Evolutionary conservation across 2,329 filamentous ascomycete species (phyloP), one percentile per base, ranked within the genome.

Genomic region (Pestalotiopsis sp.): DNA sequence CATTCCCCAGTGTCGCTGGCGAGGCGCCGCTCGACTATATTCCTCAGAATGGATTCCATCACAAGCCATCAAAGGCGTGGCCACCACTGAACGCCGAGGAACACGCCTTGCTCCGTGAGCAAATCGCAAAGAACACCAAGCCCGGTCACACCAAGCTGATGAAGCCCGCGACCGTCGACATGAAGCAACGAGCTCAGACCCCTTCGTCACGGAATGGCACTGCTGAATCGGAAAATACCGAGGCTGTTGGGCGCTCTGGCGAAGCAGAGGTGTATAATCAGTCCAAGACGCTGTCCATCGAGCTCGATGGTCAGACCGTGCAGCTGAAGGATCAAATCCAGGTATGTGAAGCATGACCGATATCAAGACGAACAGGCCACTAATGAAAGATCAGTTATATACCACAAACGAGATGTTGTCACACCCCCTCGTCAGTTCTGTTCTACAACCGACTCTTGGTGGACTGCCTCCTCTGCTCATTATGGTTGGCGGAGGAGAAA

Each of bases 311-410:
- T 9, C 85, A 92, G 74, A 81, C 87, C 1, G 83, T 97, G 3
- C 86, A 91, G 59, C 86, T 98, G 70, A 94, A 93, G 75, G 95
- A 98, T 70, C 96, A 99, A 78, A 96, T 98, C 57, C 95, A 98
- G 80, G 89, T 96, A 73, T 64, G 81, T 65, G n/a, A 9, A 20
- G 52, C 57, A 36, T 9, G 41, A 11, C 5, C 4, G 11, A 59
- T 7, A 23, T 13, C 4, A 12, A 59, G 12, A 4, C n/a, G 9
- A 14, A 17, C 23, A 27, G 7, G 6, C 14, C 23, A 9, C 4
- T 59, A 59, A 59, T 36, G 6, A 12, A 11, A 27, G 9, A 41
- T 25, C 61, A 88, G 85, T 87, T 91, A 84, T 92, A 91, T 75
- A 89, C 94, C 0, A 92, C 94, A 1, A 99, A 98, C 77, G 90